These are phyloP conservation scores for Pseudovirgaria hyperparasitica DNA, from an alignment of 2,329 filamentous ascomycete genomes.

Conservation along the genomic window DNA sequence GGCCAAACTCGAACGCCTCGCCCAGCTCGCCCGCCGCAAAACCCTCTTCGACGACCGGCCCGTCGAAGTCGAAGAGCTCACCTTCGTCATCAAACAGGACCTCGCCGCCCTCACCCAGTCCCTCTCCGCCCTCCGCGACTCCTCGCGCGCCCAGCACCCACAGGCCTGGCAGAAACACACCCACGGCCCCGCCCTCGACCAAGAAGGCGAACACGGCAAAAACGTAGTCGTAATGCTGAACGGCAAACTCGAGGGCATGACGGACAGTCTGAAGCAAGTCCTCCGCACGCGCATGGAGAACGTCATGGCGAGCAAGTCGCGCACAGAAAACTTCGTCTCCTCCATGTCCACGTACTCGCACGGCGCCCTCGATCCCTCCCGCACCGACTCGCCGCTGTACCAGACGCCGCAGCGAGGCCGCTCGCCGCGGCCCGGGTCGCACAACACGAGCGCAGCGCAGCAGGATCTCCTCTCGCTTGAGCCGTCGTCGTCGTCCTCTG, in stretches of 20 bases:
- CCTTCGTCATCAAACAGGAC: constrained; percentile 96
- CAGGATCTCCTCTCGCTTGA: constrained; percentile 72
- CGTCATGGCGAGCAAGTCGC: constrained; percentile 81
- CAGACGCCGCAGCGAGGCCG: constrained; percentile 59
- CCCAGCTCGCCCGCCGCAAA: constrained; percentile 87
- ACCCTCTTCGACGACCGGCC: constrained; percentile 95
- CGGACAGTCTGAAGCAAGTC: constrained; percentile 93
- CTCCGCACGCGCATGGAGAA: constrained; percentile 95
- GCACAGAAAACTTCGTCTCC: constrained; percentile 94
- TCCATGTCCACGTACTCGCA: constrained; percentile 70
- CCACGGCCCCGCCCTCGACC: constrained; percentile 41
- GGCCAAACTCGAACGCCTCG: constrained; percentile 87
- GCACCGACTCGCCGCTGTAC: constrained; percentile 78
- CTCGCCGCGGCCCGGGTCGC: constrained; percentile 31
- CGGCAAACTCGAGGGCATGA: constrained; percentile 83
- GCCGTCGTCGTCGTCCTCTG: constrained; percentile 39
- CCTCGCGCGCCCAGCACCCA: constrained; percentile 67
- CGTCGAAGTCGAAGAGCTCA: constrained; percentile 93
- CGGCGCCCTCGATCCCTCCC: constrained; percentile 44
- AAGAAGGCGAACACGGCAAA: constrained; percentile 95
- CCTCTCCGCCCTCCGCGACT: constrained; percentile 67
- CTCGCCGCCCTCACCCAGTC: constrained; percentile 75
- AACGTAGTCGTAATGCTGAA: constrained; percentile 89
- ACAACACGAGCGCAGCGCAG: constrained; percentile 31
- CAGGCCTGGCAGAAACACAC: constrained; percentile 32